Base-by-base conservation (phyloP, 2,329 filamentous ascomycete species). In the Colletotrichum aenigma region DNA sequence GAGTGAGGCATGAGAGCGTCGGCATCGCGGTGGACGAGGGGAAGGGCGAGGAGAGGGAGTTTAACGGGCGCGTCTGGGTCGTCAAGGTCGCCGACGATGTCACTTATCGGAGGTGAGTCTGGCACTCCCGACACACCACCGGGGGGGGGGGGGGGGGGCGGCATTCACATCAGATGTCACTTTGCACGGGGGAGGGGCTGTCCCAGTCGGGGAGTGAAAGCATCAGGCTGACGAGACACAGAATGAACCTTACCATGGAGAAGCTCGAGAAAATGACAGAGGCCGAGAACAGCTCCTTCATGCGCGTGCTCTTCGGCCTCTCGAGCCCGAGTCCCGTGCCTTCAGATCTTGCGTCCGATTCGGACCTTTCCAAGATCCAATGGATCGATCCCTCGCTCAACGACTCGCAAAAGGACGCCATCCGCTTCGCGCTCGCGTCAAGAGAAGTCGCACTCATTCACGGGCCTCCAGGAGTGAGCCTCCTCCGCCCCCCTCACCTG, bases 391-490 rank as follows among this genome's bases (percentile, higher is more conserved):
- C 88, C 18, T 88, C 86, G 18, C 85, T 94, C 26, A 94, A 94
- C 79, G 89, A 92, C 15, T 92, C 90, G 15, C 93, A 94, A 81
- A 93, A 92, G 79, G 91, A 93, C 72, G 92, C 92, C 18, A 92
- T 94, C 74, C 85, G 91, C n/a, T 99, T 98, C 81, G 96, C 96
- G 0, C 86, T 99, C 70, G 94, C 93, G 8, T 94, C 94, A 2
- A 89, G 89, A 69, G 96, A 98, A 80, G 90, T 98, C 32, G 95
- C 95, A 4, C 88, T 98, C 75, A 98, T 99, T 70, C 97, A 99
- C 82, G 97, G 97, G 0, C 97, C 97, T 1, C 97, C 97, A 1
- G 97, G 97, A 1, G 91, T 91, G 84, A 81, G 88, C 84, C 15
- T 13, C 24, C 48, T 48, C 18, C n/a, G n/a, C 43, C 4, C 2